phyloP scores from a whole-genome alignment of 352 stramenopile species.

The Halophytophthora batemanensis region DNA sequence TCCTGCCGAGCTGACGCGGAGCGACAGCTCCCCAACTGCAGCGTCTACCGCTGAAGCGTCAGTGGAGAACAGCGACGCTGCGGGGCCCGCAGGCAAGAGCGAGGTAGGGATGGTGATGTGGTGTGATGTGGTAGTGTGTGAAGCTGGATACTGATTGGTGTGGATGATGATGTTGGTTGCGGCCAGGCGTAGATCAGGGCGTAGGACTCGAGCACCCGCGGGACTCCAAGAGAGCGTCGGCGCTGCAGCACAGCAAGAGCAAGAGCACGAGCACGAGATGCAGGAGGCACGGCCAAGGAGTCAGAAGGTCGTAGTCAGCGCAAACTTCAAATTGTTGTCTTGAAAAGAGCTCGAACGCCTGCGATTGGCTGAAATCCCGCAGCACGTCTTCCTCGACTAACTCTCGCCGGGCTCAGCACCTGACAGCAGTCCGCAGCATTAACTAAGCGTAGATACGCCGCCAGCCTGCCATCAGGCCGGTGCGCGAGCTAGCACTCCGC shows the following conservation, averaged over 20 bases:
- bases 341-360: constrained; percentile 19
- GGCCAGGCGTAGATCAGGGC: constrained; percentile 21
- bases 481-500: too few relatives aligned
- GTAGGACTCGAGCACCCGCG: constrained; percentile 9
- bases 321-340: too few relatives aligned
- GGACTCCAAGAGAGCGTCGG: constrained; percentile 6
- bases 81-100: constrained; percentile 11
- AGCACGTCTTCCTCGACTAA: too few relatives aligned
- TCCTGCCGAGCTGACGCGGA: constrained; percentile 37
- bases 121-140: constrained; percentile 2
- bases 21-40: constrained; percentile 14
- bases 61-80: constrained; percentile 2
- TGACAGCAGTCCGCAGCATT: too few relatives aligned
- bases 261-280: constrained; percentile 8
- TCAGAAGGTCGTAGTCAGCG: too few relatives aligned
- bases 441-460: too few relatives aligned
- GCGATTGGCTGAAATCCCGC: constrained; percentile 34
- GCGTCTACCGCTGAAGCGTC: constrained; percentile 7
- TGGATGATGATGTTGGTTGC: constrained; percentile 15
- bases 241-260: constrained; percentile 9
- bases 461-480: too few relatives aligned
- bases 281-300: constrained; percentile 9
- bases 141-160: constrained; percentile 10
- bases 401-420: too few relatives aligned
- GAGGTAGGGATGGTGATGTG: constrained; percentile 13